Evolutionary conservation across 495 filamentous ascomycete species (phyloP), one percentile per base, ranked within the genome.

Genomic region (Daldinia concentrica): DNA sequence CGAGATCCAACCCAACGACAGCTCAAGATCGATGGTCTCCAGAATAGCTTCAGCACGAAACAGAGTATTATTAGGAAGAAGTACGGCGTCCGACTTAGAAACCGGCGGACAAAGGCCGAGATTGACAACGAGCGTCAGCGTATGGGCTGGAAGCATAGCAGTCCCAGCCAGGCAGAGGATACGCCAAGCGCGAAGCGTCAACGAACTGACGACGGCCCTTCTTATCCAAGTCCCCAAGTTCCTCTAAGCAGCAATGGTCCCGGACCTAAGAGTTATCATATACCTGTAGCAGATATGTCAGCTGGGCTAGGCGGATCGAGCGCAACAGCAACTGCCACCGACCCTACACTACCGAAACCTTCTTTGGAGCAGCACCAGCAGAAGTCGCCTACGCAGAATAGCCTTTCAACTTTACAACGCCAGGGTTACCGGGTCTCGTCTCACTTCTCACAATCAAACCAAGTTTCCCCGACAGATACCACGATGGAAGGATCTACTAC

Each of bases 61-160:
- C 81, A 85, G 50, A 83, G 81, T 39, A 83, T 81, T 67, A 82
- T 84, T 24, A 77, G 82, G 6, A 83, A 83, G 67, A 85, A 82
- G 50, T 86, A 82, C 45, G 83, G 81, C 22, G 80, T 86, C 2
- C 77, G 80, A 6, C 77, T 85, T n/a, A 78, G 83, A 6, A 78
- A 82, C 24, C 67, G 82, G n/a, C 77, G 81, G 0, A 82, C 80
- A 1, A 81, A 77, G 67, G 79, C 78, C 1, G 80, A 82, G 57
- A 84, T 84, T n/a, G 58, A 74, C 9, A 76, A 78, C 6, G 81
- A 85, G 59, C 74, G 72, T 36, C 76, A 78, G 6, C 79, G 82
- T 36, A 70, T 84, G 64, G 81, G 80, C 15, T 27, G 19, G 48
- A 76, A 68, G 34, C 70, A 78, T 69, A n/a, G 24, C 58, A 32